Evolutionary conservation across 1,284 basidiomycete species (phyloP), one percentile per base, ranked within the genome.

Genomic region (Puccinia horiana): DNA sequence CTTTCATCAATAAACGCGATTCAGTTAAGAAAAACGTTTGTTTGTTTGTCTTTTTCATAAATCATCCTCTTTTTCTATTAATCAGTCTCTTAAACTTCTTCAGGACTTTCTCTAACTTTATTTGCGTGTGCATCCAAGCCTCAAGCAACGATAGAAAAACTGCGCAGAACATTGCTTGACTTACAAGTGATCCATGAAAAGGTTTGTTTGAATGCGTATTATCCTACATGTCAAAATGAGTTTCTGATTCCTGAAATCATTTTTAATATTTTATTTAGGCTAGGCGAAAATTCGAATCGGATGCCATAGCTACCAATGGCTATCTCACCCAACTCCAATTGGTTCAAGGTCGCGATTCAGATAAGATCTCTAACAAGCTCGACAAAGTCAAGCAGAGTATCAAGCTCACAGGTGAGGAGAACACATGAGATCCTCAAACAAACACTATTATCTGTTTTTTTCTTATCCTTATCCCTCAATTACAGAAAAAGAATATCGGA

Each of bases 271-370:
- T 52, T 35, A 26, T 35, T 16, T 85, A 90, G 88, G 94, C 96
- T 1, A 91, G 94, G 84, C 94, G 96, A 86, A 94, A 95, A 86
- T 99, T 98, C 88, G 95, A 98, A 87, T 89, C 90, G 77, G 95
- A 98, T 86, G 98, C 96, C 87, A 90, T 97, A 83, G 92, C 93
- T 83, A 96, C 98, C 89, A 98, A 98, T 87, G 93, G 94, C 11
- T 96, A 93, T 87, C 96, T 95, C 4, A 96, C 96, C 0, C 95
- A 98, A 88, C 91, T 92, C 75, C 93, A 93, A 6, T 90, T 99
- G 16, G 92, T 95, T 26, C 97, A 99, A 87, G 97, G 96, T 44
- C 92, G 92, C 84, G 96, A 98, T 84, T 89, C 96, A 49, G 96
- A 99, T 85, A 96, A 94, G 88, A 91, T 97, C 54, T 91, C 92